Percentiles rank a stretch among this genome's conserved stretches.
Conservation (phyloP, 2,329 filamentous ascomycete genomes). For the Ilyonectria destructans region DNA sequence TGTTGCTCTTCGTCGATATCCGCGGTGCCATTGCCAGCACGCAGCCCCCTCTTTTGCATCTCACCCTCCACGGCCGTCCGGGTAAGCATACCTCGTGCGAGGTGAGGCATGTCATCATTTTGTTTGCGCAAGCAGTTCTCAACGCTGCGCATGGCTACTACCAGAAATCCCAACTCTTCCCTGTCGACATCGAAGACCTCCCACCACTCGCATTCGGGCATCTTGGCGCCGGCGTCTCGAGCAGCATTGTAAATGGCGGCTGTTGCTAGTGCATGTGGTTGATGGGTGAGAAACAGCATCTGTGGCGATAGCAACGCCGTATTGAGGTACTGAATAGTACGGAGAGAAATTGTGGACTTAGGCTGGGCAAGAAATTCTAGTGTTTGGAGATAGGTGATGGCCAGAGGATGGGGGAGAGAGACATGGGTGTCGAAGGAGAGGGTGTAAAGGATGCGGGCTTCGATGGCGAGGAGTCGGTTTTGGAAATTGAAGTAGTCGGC, state of each 20-base stretch:
- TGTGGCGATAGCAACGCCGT: conserved; percentile 89
- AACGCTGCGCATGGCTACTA: conserved; percentile 87
- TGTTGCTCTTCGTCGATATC: conserved; percentile 60
- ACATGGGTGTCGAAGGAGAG: conserved; percentile 90
- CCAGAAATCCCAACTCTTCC: conserved; percentile 93
- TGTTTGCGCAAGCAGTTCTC: conserved; percentile 78
- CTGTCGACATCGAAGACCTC: conserved; percentile 97
- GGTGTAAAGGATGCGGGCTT: conserved; percentile 82
- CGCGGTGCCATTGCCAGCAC: conserved; percentile 45
- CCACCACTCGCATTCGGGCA: conserved; percentile 95
- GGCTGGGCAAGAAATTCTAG: conserved; percentile 76
- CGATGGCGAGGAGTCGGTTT: conserved; percentile 78
- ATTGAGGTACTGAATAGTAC: conserved; percentile 86
- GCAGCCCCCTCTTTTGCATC: conserved; percentile 68
- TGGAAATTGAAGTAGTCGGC: conserved; percentile 78
- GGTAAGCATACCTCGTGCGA: conserved; percentile 69
- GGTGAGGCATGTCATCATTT: conserved; percentile 68
- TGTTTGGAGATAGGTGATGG: conserved; percentile 93
- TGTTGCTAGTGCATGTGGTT: conserved; percentile 87
- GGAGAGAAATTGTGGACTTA: conserved; percentile 71
- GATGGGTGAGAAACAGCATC: conserved; percentile 91
- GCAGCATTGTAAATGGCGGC: conserved; percentile 94
- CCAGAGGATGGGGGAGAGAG: conserved; percentile 87
- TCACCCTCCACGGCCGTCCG: conserved; percentile 73
- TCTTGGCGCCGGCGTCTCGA: conserved; percentile 80